A percentile compares a stretch with the other conserved stretches of the same genome.
Conservation (phyloP, 441 rosid genomes). For the Pelargonium cotyledonis region DNA sequence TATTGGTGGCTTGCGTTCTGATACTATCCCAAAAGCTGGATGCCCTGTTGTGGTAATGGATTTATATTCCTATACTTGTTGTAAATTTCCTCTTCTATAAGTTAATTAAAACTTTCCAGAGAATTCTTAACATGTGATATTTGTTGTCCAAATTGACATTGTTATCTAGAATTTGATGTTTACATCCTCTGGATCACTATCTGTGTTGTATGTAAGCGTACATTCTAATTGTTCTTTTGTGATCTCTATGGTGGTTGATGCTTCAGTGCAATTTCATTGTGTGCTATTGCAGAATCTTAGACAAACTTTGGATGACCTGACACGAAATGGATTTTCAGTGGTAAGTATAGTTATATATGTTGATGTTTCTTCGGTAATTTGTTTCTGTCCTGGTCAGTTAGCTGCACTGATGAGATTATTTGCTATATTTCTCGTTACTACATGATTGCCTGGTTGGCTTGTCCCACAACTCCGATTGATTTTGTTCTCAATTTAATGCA, state of each 20-base stretch:
- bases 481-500: neutral
- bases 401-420: neutral
- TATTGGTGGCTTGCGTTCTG: slow-evolving; percentile 88
- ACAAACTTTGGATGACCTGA: slow-evolving; percentile 96
- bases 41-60: slow-evolving; percentile 83
- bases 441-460: neutral
- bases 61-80: slow-evolving; percentile 10
- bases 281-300: slow-evolving; percentile 75
- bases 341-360: slow-evolving; percentile 38
- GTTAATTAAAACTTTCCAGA: neutral
- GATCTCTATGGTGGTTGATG: slow-evolving; percentile 4
- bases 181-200: slow-evolving; percentile 6
- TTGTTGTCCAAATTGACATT: neutral
- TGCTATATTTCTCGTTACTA: neutral
- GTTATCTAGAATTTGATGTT: slow-evolving; percentile 1
- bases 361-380: slow-evolving; percentile 2
- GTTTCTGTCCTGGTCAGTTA: neutral
- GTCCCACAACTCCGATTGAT: neutral
- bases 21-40: slow-evolving; percentile 92
- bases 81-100: neutral
- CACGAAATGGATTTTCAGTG: slow-evolving; percentile 87
- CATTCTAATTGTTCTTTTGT: neutral
- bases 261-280: slow-evolving; percentile 12
- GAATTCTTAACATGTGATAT: neutral
- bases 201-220: neutral